Conservation (phyloP, 805 yeast genomes). For the Kuraishia capsulata region DNA sequence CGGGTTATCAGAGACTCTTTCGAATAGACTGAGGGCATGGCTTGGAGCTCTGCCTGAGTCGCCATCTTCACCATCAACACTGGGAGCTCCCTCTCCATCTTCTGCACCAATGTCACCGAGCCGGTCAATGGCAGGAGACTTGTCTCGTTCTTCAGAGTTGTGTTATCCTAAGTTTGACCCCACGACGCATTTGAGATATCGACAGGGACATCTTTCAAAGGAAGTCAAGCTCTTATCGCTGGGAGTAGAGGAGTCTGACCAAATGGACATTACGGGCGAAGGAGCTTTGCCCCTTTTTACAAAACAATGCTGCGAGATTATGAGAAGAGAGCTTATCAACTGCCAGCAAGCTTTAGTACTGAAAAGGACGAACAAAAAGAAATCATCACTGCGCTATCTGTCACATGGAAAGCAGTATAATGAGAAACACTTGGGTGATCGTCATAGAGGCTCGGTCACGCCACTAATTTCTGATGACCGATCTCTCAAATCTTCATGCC, state of each 20-base stretch:
- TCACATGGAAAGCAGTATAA: not conserved
- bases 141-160: not conserved
- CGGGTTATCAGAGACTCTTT: not conserved
- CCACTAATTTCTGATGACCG: not conserved
- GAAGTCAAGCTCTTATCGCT: constrained; percentile 8
- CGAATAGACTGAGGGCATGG: not conserved
- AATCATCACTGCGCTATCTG: not conserved
- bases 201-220: constrained; percentile 8
- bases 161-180: constrained; percentile 19
- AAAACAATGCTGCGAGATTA: constrained; percentile 3
- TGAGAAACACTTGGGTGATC: too few relatives aligned
- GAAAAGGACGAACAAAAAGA: not conserved
- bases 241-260: constrained; percentile 6
- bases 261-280: constrained; percentile 15
- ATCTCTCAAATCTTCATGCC: not conserved
- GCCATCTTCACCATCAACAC: constrained; percentile 14
- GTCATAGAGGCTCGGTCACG: not conserved
- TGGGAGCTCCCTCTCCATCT: constrained; percentile 31
- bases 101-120: constrained; percentile 28
- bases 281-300: constrained; percentile 21
- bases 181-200: constrained; percentile 11
- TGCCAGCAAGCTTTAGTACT: not conserved
- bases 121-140: constrained; percentile 10
- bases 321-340: constrained; percentile 1
- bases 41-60: not conserved